phyloP scores from a whole-genome alignment of 176 grass and related monocot genomes.

The Aegilops tauschii region DNA sequence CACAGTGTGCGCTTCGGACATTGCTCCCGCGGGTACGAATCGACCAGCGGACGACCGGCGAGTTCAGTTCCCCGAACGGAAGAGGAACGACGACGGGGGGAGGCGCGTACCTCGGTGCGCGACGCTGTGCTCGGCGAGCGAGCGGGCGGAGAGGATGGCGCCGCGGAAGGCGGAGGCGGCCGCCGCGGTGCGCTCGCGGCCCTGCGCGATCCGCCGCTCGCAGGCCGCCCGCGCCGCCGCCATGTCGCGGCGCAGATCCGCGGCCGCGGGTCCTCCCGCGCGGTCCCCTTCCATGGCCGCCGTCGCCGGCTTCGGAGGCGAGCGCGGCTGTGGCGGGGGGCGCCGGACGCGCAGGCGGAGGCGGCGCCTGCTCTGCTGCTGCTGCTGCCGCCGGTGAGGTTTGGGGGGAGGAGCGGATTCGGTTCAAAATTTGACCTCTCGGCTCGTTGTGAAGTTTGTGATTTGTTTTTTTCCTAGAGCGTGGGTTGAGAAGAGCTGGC shows the following conservation, averaged over 20 bases:
- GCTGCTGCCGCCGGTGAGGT: background rate
- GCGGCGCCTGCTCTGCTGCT: background rate
- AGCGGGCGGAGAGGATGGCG: conserved; percentile 56
- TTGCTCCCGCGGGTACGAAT: no score
- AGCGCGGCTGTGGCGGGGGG: no score
- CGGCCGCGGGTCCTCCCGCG: background rate
- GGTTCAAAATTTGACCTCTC: background rate
- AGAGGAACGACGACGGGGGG: background rate
- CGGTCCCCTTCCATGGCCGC: conserved; percentile 22
- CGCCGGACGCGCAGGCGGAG: background rate
- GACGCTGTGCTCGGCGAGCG: conserved; percentile 38
- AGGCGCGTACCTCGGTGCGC: conserved; percentile 40
- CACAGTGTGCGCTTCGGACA: no score
- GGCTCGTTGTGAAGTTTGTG: no score
- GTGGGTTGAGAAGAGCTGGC: no score
- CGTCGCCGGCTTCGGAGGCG: background rate
- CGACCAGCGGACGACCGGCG: background rate
- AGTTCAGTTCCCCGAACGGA: background rate
- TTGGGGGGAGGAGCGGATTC: background rate
- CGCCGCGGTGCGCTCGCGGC: conserved; percentile 18
- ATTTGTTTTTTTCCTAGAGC: no score
- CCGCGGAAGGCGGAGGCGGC: conserved; percentile 47
- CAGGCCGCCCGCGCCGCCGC: conserved; percentile 25
- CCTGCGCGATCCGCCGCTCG: conserved; percentile 26
- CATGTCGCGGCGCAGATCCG: conserved; percentile 29